Evolutionary conservation across 2,329 filamentous ascomycete species (phyloP), one percentile per base, ranked within the genome.

Genomic region (Penicillium nordicum): DNA sequence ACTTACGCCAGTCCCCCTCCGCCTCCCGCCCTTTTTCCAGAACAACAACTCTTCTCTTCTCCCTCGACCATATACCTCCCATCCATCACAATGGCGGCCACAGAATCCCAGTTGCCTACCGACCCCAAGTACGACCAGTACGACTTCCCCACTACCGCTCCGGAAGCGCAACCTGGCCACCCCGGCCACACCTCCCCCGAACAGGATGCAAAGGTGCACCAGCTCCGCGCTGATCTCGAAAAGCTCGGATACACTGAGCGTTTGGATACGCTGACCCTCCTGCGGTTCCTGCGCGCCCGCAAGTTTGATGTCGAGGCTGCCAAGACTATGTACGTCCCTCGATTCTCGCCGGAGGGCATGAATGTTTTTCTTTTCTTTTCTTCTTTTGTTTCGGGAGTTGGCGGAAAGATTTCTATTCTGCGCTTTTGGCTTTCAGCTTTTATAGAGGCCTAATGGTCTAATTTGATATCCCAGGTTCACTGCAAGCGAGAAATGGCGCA

Each of bases 71-170:
- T 50, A 50, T 53, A 49, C 52, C 49, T 48, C 53, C 44, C 52
- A 55, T 57, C 57, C 52, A 55, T 54, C 63, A 72, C 46, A 63
- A 75, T 70, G 69, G 67, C 67, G 44, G 59, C 68, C 44, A 50
- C 63, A 54, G 65, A 70, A 34, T 69, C 72, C 55, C 69, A 72
- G 52, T 63, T 75, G 65, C 74, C 79, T 65, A 77, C 91, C 68
- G 87, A 96, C 77, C 83, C 90, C 74, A 97, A 96, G 80, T 96
- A 97, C 82, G 94, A 97, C 79, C 76, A 95, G 80, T 97, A 94
- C 78, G 92, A 97, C 77, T 97, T 85, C 80, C 94, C 94, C 61
- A 90, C 87, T 63, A 88, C 84, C 61, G 85, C 90, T 45, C 84
- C 89, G 53, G 84, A 85, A 65, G 74, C 82, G 45, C 84, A 87